Conservation (phyloP, 345 rosid genomes). For the Atalantia buxifolia region DNA sequence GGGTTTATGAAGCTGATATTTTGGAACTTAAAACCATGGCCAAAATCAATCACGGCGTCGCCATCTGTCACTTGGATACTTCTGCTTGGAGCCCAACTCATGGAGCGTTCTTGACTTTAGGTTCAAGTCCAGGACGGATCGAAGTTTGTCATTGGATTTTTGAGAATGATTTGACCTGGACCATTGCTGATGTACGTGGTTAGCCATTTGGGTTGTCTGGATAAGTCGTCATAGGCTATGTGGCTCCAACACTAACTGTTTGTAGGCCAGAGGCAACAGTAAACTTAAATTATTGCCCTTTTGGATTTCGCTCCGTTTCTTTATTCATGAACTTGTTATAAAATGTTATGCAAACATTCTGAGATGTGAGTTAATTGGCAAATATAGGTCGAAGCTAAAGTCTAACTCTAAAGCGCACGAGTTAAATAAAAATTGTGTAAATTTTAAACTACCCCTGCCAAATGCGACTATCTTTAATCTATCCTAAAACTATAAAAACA, state of each 20-base stretch:
- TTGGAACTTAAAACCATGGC: conserved; percentile 42
- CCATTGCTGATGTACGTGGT: neutral
- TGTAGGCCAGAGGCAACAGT: neutral
- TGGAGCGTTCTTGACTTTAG: conserved; percentile 67
- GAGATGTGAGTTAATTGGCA: too few relatives aligned
- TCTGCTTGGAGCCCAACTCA: conserved; percentile 76
- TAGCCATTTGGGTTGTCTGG: neutral
- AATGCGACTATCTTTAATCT: too few relatives aligned
- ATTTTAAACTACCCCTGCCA: too few relatives aligned
- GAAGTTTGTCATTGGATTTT: conserved; percentile 1
- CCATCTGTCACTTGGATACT: conserved; percentile 81
- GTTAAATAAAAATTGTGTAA: too few relatives aligned
- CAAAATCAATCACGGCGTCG: conserved; percentile 68
- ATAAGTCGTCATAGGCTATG: neutral
- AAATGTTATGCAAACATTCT: too few relatives aligned
- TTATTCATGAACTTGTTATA: too few relatives aligned
- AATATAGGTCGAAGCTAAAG: too few relatives aligned
- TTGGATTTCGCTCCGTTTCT: too few relatives aligned
- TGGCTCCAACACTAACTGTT: neutral
- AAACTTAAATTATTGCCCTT: too few relatives aligned
- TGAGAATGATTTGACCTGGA: neutral
- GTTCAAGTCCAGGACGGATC: conserved; percentile 68
- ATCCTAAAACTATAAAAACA: too few relatives aligned
- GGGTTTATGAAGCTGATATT: conserved; percentile 73
- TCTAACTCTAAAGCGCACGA: too few relatives aligned